Evolutionary conservation across 805 yeast genomes (phyloP).

Genomic region (Candida namnaoensis): DNA sequence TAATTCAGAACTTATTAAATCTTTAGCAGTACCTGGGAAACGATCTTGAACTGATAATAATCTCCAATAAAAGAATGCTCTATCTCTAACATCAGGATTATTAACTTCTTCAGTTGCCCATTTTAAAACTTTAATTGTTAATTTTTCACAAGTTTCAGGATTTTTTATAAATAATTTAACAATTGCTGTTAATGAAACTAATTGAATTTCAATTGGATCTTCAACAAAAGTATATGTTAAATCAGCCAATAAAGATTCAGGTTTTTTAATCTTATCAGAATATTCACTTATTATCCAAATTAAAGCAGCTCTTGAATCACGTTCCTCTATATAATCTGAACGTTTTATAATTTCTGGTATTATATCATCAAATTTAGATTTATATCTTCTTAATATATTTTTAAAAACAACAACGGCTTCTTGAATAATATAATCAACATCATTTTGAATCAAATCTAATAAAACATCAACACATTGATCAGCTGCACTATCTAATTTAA

Average conservation of each 20-base stretch:
- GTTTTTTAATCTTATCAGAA: conserved; percentile 35
- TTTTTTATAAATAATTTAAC: conserved; percentile 56
- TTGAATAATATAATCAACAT: conserved; percentile 67
- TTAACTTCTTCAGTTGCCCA: conserved; percentile 65
- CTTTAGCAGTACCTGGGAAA: conserved; percentile 30
- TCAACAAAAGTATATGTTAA: conserved; percentile 41
- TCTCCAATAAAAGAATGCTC: conserved; percentile 85
- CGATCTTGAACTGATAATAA: conserved; percentile 45
- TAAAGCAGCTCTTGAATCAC: conserved; percentile 70
- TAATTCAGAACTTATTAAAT: conserved; percentile 48
- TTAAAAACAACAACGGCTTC: conserved; percentile 72
- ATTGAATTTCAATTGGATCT: conserved; percentile 69
- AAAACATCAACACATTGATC: conserved; percentile 56
- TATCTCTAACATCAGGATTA: conserved; percentile 80
- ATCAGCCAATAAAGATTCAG: conserved; percentile 31
- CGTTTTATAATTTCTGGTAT: conserved; percentile 32
- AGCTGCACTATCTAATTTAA: conserved; percentile 59
- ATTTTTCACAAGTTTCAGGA: conserved; percentile 44
- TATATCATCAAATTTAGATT: conserved; percentile 41
- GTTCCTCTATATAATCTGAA: conserved; percentile 53
- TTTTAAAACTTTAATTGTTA: conserved; percentile 52
- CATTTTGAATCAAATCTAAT: conserved; percentile 49
- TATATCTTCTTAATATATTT: conserved; percentile 71
- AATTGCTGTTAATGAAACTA: conserved; percentile 63
- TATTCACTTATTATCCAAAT: conserved; percentile 82